phyloP scores from a whole-genome alignment of 257 asterid species.

The Striga asiatica region DNA sequence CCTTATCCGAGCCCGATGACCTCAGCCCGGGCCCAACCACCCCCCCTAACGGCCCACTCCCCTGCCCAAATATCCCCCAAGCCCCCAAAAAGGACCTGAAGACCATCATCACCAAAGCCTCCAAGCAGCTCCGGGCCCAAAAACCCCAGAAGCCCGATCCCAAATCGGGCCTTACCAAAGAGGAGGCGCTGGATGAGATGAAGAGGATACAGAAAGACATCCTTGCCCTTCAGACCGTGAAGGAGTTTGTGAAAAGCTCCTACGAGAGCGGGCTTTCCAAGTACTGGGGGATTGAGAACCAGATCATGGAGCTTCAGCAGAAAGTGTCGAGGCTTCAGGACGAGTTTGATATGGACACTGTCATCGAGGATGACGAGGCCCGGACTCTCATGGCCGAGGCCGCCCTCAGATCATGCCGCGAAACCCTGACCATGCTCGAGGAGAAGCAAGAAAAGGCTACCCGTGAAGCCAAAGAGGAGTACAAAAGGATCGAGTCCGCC shows the following conservation, averaged over 20 bases:
- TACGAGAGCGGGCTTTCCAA: constrained; percentile 34
- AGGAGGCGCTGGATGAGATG: constrained; percentile 33
- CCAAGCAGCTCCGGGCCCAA: constrained; percentile 30
- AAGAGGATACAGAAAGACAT: constrained; percentile 38
- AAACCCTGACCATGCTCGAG: constrained; percentile 27
- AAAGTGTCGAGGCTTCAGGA: constrained; percentile 32
- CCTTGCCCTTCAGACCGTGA: constrained; percentile 33
- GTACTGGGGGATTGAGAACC: constrained; percentile 42
- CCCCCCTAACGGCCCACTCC: constrained; percentile 17
- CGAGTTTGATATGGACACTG: constrained; percentile 29
- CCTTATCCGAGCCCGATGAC: constrained; percentile 51
- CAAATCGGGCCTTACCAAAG: constrained; percentile 29
- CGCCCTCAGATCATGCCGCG: constrained; percentile 38
- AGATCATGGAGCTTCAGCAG: constrained; percentile 36
- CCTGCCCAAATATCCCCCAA: constrained; percentile 66
- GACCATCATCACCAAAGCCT: constrained; percentile 35
- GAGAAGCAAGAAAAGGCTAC: constrained; percentile 29
- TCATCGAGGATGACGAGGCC: constrained; percentile 48
- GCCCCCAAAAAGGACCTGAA: constrained; percentile 49
- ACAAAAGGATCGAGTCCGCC: constrained; percentile 31
- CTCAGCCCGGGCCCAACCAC: constrained; percentile 12
- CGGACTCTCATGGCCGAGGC: constrained; percentile 47
- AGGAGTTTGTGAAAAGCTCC: constrained; percentile 40
- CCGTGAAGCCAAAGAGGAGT: constrained; percentile 28
- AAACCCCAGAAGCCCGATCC: neutral